Evolutionary conservation across 2,329 filamentous ascomycete genomes (phyloP).

Genomic region (Colletotrichum sp.): DNA sequence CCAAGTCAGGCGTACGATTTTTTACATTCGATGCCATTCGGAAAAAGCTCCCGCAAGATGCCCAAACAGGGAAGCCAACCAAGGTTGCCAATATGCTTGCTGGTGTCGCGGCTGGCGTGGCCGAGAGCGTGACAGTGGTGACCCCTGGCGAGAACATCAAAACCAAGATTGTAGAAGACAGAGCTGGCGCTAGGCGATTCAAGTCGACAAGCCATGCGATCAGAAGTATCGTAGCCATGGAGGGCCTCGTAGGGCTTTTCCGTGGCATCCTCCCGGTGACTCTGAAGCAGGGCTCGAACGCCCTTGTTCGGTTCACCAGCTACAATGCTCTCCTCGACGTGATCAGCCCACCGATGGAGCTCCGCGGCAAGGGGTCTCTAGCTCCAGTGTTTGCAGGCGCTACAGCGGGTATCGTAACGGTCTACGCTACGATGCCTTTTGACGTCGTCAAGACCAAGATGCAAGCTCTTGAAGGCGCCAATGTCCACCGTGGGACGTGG

Average conservation of each 20-base stretch:
- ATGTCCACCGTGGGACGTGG: not conserved
- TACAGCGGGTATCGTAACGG: conserved; percentile 24
- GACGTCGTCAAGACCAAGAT: conserved; percentile 29
- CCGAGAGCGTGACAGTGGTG: conserved; percentile 27
- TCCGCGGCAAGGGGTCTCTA: not conserved
- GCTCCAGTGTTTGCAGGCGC: conserved; percentile 21
- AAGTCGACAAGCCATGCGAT: not conserved
- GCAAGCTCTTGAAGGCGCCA: conserved; percentile 4
- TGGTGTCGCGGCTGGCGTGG: conserved; percentile 25
- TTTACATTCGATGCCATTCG: conserved; percentile 26
- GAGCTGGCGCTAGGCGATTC: conserved; percentile 13
- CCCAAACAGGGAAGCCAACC: not conserved
- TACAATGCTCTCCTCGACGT: conserved; percentile 26
- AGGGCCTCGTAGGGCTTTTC: conserved; percentile 10
- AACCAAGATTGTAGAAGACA: conserved; percentile 29
- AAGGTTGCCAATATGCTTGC: conserved; percentile 26
- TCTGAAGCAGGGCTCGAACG: conserved; percentile 28
- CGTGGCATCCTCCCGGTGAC: conserved; percentile 24
- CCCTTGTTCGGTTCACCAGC: conserved; percentile 26
- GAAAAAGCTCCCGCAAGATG: conserved; percentile 8
- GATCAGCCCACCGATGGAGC: not conserved
- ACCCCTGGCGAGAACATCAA: conserved; percentile 32
- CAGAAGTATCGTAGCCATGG: not conserved
- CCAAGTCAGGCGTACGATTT: conserved; percentile 27
- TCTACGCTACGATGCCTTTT: conserved; percentile 27